Evolutionary conservation across 106 monocot genomes (phyloP).

Genomic region (Platanthera guangdongensis): DNA sequence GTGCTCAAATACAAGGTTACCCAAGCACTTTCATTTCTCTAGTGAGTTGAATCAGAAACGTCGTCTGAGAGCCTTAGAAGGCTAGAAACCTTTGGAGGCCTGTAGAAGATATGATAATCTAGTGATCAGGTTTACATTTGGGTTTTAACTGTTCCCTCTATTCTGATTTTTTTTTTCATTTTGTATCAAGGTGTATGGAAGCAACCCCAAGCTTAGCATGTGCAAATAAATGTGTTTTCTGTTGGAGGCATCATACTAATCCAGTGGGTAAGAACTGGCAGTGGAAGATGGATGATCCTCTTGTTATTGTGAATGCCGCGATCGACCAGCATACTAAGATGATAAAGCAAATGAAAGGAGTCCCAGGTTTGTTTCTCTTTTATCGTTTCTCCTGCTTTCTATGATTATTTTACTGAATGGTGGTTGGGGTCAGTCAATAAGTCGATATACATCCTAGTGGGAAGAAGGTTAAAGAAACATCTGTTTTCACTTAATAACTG

Average conservation of each 20-base stretch:
- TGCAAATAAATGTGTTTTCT: conserved; percentile 99
- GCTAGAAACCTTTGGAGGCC: background rate
- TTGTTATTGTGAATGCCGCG: conserved; percentile 78
- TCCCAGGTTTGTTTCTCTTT: conserved; percentile 60
- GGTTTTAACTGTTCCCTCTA: background rate
- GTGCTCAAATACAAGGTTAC: no score
- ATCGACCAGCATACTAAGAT: conserved; percentile 88
- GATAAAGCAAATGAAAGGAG: conserved; percentile 99
- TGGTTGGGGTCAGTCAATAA: background rate
- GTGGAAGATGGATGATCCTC: conserved; percentile 96
- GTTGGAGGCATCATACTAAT: conserved; percentile 99
- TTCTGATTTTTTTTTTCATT: background rate
- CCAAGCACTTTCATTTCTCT: no score
- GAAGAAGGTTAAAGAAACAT: background rate
- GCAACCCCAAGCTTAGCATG: conserved; percentile 98
- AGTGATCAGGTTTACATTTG: background rate
- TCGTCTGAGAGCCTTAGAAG: no score
- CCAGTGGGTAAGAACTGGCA: conserved; percentile 94
- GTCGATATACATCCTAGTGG: background rate
- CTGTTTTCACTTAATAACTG: background rate
- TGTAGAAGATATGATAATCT: background rate
- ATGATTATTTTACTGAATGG: background rate
- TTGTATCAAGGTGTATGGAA: conserved; percentile 77
- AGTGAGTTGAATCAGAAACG: no score
- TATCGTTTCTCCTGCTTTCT: background rate